Conservation (phyloP, 805 yeast genomes). For the Zygosaccharomyces bisporus region DNA sequence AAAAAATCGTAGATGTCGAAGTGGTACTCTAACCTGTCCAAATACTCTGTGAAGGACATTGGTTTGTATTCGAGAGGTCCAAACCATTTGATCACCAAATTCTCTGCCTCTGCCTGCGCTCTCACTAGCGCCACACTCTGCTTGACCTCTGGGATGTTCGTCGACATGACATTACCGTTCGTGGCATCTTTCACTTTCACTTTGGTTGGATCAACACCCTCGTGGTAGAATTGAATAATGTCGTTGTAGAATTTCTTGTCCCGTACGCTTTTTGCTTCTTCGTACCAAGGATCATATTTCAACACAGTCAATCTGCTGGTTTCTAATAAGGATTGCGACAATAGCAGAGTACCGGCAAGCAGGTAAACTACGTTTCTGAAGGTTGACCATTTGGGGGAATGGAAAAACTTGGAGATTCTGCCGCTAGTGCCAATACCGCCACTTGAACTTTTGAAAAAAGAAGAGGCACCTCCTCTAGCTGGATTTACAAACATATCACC, state of each 20-base stretch:
- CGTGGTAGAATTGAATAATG: constrained; percentile 33
- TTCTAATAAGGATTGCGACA: constrained; percentile 58
- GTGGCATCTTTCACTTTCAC: constrained; percentile 34
- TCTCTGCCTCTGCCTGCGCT: constrained; percentile 47
- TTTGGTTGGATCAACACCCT: constrained; percentile 36
- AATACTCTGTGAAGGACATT: constrained; percentile 41
- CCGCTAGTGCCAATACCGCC: constrained; percentile 15
- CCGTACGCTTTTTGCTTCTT: constrained; percentile 58
- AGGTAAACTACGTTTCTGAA: constrained; percentile 35
- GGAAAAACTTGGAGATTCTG: constrained; percentile 16
- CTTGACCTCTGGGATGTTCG: constrained; percentile 33
- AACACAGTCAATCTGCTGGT: constrained; percentile 43
- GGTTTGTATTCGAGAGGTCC: constrained; percentile 61
- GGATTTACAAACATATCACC: constrained; percentile 24
- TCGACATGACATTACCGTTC: constrained; percentile 29
- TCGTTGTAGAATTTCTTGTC: constrained; percentile 38
- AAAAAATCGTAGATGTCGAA: constrained; percentile 31
- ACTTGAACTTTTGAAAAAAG: constrained; percentile 19
- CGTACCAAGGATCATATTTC: constrained; percentile 67
- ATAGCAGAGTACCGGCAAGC: constrained; percentile 43
- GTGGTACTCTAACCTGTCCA: constrained; percentile 33
- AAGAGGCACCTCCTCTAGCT: constrained; percentile 20
- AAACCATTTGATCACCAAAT: constrained; percentile 54
- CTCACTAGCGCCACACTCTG: constrained; percentile 38
- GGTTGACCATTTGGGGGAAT: constrained; percentile 29